Base-by-base conservation (phyloP, 176 grass and related monocot genomes). In the Ananas comosus region DNA sequence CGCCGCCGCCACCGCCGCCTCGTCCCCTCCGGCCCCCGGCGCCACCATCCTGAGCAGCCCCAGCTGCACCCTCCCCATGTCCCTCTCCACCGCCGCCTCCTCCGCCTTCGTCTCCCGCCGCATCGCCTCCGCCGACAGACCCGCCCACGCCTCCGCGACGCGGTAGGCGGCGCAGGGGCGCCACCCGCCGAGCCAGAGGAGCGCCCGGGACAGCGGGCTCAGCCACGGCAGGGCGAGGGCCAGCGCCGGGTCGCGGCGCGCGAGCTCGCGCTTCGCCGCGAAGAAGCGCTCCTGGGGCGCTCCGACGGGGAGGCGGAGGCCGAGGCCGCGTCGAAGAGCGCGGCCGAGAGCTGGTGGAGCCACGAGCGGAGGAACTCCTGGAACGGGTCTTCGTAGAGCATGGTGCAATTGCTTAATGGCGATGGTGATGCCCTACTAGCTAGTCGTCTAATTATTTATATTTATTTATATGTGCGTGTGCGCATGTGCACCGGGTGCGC, bases 171-270 rank as follows among this genome's bases (percentile, higher is more conserved):
- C 76, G 11, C 52, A 48, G 9, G 76, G 76, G 12, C 53, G 76
- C 76, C 76, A 78, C 14, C 76, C 76, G 11, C 76, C 76, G n/a
- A 69, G 16, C 76, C 76, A 78, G 19, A 70, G 76, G 3, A 70
- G 28, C 23, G 52, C 76, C 50, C 33, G 12, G 42, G 25, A 48
- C 13, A 70, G 11, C 10, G 56, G 69, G 48, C 58, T 71, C 48
- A 27, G 29, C 66, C 76, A 64, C 12, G 76, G 76, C 13, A 70
- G 76, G 67, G 33, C 50, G 12, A 69, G 53, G 5, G 53, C 52
- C 10, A 68, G 22, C 24, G 69, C 51, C 13, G 76, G 51, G 67
- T 78, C 67, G 25, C 65, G 27, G 28, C 52, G 13, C 2, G 66
- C 51, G 16, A 78, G 66, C 11, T 13, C 10, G 10, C 53, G 24